Evolutionary conservation across 441 rosid genomes (phyloP).

Genomic region (Syzygium malaccense): DNA sequence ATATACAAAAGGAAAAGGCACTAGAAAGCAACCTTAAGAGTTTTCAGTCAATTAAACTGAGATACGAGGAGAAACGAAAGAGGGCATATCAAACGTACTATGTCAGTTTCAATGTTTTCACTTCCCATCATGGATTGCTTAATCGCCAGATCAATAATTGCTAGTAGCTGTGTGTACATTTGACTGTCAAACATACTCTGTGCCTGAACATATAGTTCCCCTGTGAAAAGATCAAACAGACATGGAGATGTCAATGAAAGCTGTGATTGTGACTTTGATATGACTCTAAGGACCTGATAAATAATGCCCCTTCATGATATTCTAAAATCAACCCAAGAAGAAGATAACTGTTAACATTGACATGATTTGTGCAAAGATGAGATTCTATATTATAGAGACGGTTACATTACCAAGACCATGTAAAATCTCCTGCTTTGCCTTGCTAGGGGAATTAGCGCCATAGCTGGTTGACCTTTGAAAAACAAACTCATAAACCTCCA

Average conservation of each 20-base stretch:
- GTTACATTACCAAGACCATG: constrained; percentile 72
- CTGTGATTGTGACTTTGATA: not conserved
- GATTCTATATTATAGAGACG: not conserved
- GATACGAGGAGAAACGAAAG: not conserved
- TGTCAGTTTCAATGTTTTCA: constrained; percentile 73
- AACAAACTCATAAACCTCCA: constrained; percentile 77
- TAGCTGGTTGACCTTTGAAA: constrained; percentile 66
- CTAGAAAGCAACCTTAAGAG: not conserved
- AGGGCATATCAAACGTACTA: constrained; percentile 39
- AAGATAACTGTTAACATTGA: not conserved
- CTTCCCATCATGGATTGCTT: constrained; percentile 45
- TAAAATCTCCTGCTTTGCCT: constrained; percentile 93
- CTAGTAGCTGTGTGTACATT: constrained; percentile 77
- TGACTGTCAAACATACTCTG: constrained; percentile 73
- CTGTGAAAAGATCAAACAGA: constrained; percentile 34
- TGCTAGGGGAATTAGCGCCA: constrained; percentile 50
- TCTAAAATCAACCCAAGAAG: not conserved
- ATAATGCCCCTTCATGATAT: not conserved
- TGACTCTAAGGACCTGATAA: not conserved
- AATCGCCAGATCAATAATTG: constrained; percentile 60
- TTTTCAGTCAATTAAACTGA: not conserved
- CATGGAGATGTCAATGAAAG: constrained; percentile 1
- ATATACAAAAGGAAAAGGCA: not conserved
- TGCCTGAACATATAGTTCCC: constrained; percentile 87
- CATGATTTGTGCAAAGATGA: not conserved